Evolutionary conservation across 1,284 basidiomycete genomes (phyloP).

Genomic region (Ceratobasidium sp.): DNA sequence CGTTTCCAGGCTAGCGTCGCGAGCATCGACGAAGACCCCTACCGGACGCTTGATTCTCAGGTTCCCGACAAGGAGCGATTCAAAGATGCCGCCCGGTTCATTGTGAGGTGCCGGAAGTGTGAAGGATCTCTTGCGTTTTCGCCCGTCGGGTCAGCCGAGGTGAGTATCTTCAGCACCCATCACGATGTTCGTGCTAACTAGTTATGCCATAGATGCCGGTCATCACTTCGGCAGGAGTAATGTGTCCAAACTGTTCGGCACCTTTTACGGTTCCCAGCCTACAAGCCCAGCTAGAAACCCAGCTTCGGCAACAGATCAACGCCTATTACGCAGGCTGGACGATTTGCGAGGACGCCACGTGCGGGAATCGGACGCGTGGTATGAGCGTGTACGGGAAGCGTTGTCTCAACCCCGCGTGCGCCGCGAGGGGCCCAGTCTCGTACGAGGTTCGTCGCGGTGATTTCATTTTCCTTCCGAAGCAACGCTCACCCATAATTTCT

Average conservation of each 20-base stretch:
- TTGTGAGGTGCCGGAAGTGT: conserved; percentile 78
- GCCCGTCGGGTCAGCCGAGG: conserved; percentile 69
- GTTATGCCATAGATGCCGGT: conserved; percentile 41
- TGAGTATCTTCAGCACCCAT: conserved; percentile 56
- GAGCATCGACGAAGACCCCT: conserved; percentile 66
- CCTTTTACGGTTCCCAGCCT: conserved; percentile 66
- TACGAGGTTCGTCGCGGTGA: conserved; percentile 68
- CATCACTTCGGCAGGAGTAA: conserved; percentile 56
- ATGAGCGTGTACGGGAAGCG: conserved; percentile 90
- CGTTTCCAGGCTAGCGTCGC: conserved; percentile 62
- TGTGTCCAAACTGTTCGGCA: conserved; percentile 63
- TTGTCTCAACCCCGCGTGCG: conserved; percentile 73
- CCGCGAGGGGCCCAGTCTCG: conserved; percentile 61
- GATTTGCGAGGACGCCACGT: conserved; percentile 86
- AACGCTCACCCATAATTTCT: conserved; percentile 7
- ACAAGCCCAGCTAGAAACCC: conserved; percentile 83
- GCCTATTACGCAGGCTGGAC: conserved; percentile 91
- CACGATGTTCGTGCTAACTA: conserved; percentile 56
- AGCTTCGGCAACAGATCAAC: conserved; percentile 78
- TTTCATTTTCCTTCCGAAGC: neutral
- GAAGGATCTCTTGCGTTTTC: conserved; percentile 66
- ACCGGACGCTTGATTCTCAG: conserved; percentile 88
- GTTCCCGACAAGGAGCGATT: conserved; percentile 89
- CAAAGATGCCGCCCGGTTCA: conserved; percentile 72
- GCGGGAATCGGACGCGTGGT: conserved; percentile 82